Conservation (phyloP, 225 moss, liverwort and hornwort genomes). For the Polytrichum formosum region DNA sequence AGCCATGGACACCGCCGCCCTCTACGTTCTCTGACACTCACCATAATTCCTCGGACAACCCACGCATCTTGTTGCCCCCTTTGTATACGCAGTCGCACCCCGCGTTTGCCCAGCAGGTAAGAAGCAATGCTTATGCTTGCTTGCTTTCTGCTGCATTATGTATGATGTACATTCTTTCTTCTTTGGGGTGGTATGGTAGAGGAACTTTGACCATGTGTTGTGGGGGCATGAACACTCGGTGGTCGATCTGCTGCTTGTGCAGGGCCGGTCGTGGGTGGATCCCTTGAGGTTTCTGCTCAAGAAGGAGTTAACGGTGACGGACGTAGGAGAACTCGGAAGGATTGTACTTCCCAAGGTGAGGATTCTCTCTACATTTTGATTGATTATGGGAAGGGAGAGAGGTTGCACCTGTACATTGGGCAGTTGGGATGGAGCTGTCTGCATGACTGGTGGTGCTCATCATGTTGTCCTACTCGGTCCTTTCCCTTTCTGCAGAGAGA, state of each 20-base stretch:
- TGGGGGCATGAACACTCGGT: background rate
- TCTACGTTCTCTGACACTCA: conserved; percentile 2
- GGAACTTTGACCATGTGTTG: background rate
- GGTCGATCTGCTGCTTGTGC: background rate
- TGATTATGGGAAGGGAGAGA: background rate
- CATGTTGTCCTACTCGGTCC: background rate
- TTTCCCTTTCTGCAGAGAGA: conserved; percentile 49
- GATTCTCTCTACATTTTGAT: background rate
- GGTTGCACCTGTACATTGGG: background rate
- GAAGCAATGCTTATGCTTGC: background rate
- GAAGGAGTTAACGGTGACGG: conserved; percentile 78
- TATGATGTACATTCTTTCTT: background rate
- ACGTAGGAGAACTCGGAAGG: conserved; percentile 84
- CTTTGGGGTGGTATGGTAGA: background rate
- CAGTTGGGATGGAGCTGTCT: background rate
- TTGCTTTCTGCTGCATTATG: background rate
- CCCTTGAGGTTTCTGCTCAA: conserved; percentile 50
- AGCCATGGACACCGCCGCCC: background rate
- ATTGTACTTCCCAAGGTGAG: conserved; percentile 86
- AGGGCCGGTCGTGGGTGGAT: conserved; percentile 39
- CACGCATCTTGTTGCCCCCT: conserved; percentile 9
- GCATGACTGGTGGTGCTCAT: background rate
- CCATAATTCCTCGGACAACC: background rate
- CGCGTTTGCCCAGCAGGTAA: conserved; percentile 8
- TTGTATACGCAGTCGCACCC: conserved; percentile 10